Conservation (phyloP, 2,329 filamentous ascomycete genomes). For the Fusarium sp. region DNA sequence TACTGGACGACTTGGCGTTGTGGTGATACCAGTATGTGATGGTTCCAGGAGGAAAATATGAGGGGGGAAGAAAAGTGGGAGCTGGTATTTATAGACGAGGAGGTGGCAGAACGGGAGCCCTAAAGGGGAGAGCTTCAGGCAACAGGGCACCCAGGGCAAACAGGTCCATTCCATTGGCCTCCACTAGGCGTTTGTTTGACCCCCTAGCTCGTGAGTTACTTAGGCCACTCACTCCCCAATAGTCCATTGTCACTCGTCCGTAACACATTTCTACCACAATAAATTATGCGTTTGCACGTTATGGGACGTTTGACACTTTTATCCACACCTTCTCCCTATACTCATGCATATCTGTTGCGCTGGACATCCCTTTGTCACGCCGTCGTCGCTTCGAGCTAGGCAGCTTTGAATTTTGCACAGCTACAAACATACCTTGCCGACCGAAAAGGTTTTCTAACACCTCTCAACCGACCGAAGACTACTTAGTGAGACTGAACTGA, state of each 20-base stretch:
- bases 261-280: neutral
- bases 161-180: no score
- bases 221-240: neutral
- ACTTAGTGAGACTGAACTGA: no score
- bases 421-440: neutral
- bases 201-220: neutral
- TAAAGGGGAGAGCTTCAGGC: neutral
- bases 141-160: neutral
- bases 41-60: neutral
- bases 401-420: neutral
- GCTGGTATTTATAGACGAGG: neutral
- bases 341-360: no score
- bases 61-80: neutral
- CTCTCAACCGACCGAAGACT: neutral
- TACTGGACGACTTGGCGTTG: neutral
- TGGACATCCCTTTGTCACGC: no score
- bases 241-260: neutral
- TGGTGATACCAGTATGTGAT: neutral
- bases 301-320: neutral
- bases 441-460: neutral
- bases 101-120: neutral
- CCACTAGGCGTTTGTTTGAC: neutral
- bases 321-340: fast-evolving
- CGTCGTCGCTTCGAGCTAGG: no score
- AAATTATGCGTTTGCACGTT: neutral